A percentile compares a stretch with the other conserved stretches of the same genome.
These are phyloP conservation scores for Phalaenopsis aphrodite DNA, from an alignment of 106 monocot genomes.

Conservation along the genomic window DNA sequence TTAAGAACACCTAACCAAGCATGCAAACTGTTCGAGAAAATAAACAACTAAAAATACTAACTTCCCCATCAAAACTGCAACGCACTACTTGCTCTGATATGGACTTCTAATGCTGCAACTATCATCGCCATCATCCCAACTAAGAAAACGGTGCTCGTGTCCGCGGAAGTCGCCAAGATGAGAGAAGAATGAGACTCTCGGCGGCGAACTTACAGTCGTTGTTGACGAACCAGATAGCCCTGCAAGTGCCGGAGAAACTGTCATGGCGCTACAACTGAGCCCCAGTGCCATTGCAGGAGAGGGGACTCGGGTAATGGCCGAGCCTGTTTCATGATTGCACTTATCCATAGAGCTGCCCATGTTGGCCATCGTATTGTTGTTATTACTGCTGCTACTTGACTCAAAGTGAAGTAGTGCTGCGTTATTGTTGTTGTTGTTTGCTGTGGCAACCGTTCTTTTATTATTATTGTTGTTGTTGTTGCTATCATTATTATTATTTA, in stretches of 20 bases:
- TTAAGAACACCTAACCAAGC: not conserved
- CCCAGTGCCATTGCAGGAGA: conserved; percentile 16
- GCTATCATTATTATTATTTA: not conserved
- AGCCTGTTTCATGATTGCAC: conserved; percentile 8
- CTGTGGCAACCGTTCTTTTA: not conserved
- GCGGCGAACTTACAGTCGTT: conserved; percentile 15
- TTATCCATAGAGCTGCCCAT: not conserved
- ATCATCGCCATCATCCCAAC: conserved; percentile 19
- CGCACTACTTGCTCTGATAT: conserved; percentile 7
- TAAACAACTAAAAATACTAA: not conserved
- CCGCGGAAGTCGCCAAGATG: conserved; percentile 13
- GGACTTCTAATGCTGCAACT: conserved; percentile 14
- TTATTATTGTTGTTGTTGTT: not conserved
- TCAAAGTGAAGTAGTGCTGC: not conserved
- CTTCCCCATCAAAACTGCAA: not conserved
- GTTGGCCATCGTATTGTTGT: conserved; percentile 4
- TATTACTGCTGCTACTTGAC: not conserved
- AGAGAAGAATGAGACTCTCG: conserved; percentile 14
- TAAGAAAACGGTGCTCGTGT: conserved; percentile 16
- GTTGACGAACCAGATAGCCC: conserved; percentile 22
- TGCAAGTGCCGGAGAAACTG: not conserved
- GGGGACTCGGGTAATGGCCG: conserved; percentile 6
- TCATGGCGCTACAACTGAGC: conserved; percentile 2
- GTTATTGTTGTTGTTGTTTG: not conserved
- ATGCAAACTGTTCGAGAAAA: not conserved